These are phyloP conservation scores for Solanum ossicruentum DNA, from an alignment of 257 asterid genomes.

Conservation along the genomic window DNA sequence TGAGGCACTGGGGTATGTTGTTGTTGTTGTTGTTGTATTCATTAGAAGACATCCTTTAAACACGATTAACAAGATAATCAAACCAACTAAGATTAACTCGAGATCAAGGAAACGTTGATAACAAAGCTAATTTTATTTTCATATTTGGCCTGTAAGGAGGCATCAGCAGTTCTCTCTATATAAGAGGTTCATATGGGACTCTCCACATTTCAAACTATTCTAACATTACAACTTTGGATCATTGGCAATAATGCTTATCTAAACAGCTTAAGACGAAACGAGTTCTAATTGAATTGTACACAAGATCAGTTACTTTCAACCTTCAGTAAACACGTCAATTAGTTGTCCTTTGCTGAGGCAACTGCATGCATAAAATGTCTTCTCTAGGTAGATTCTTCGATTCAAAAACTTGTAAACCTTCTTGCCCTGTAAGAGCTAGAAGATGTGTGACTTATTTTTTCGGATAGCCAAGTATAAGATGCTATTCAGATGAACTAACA, in stretches of 20 bases:
- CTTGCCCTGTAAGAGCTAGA: constrained; percentile 35
- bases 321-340: constrained; percentile 21
- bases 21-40: too few relatives aligned
- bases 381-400: constrained; percentile 43
- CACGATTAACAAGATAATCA: neutral
- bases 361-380: constrained; percentile 65
- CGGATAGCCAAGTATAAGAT: constrained; percentile 50
- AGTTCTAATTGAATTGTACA: neutral
- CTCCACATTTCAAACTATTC: neutral
- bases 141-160: neutral
- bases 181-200: neutral
- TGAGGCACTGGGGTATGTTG: too few relatives aligned
- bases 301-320: neutral
- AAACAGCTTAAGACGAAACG: neutral
- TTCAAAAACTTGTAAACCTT: constrained; percentile 18
- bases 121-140: neutral
- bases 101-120: neutral
- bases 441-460: constrained; percentile 56
- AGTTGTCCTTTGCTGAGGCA: constrained; percentile 45
- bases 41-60: neutral
- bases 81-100: neutral
- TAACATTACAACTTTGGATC: neutral
- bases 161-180: neutral
- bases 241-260: neutral
- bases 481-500: constrained; percentile 60